Percentiles rank a stretch among this genome's conserved stretches.
These are phyloP conservation scores for Panicum hallii DNA, from an alignment of 202 grass and related monocot species.

Conservation along the genomic window DNA sequence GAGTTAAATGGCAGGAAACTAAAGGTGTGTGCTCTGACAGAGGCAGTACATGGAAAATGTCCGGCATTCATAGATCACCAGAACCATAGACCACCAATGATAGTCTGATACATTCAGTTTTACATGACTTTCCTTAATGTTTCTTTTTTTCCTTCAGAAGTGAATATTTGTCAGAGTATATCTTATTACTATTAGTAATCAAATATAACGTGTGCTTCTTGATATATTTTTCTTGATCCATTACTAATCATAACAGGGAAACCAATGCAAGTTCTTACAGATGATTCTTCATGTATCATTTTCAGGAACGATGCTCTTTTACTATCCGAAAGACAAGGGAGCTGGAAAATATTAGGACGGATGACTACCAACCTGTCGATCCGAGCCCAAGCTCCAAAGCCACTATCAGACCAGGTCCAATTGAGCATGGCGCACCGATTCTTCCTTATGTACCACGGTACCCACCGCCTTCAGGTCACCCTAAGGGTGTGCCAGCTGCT, in stretches of 20 bases:
- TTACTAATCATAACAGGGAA: background rate
- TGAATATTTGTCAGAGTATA: background rate
- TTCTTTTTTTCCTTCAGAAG: background rate
- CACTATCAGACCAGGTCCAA: conserved; percentile 60
- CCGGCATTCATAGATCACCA: background rate
- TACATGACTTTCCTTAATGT: background rate
- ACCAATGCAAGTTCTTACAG: background rate
- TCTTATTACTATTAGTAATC: background rate
- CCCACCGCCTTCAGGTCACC: conserved; percentile 42
- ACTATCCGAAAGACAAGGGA: conserved; percentile 16
- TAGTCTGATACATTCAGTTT: background rate
- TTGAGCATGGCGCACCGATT: conserved; percentile 79
- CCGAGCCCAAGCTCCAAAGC: conserved; percentile 71
- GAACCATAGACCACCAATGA: background rate
- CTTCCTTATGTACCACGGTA: conserved; percentile 70
- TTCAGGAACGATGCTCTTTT: conserved; percentile 51
- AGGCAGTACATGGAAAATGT: background rate
- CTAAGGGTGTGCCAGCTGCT: conserved; percentile 14
- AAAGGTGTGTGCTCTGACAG: conserved; percentile 40
- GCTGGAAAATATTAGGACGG: conserved; percentile 40
- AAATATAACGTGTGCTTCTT: background rate
- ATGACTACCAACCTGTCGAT: conserved; percentile 68
- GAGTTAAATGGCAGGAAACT: conserved; percentile 41
- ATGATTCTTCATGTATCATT: conserved; percentile 17
- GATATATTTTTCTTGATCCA: background rate